Percentiles rank a stretch among this genome's conserved stretches.
Evolutionary conservation across 768 basidiomycete genomes (phyloP).

Genomic region (Tremella fuciformis): DNA sequence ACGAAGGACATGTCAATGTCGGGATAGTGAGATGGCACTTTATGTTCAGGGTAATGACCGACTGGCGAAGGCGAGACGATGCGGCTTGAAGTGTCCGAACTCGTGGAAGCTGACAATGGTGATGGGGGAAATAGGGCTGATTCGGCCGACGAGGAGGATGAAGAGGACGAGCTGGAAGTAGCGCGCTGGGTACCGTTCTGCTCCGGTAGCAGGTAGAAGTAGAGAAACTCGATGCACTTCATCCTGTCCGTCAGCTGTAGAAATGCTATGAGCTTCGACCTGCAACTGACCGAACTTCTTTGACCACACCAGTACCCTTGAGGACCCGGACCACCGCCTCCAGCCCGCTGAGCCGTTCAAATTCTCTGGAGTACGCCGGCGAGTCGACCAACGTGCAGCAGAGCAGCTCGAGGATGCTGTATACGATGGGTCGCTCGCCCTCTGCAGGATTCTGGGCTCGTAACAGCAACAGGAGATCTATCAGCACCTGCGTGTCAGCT

Average conservation of each 20-base stretch:
- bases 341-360: slow-evolving; percentile 74
- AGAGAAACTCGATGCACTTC: slow-evolving; percentile 93
- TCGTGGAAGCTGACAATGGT: slow-evolving; percentile 22
- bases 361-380: slow-evolving; percentile 66
- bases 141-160: slow-evolving; percentile 17
- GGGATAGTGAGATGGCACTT: neutral
- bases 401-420: slow-evolving; percentile 74
- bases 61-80: slow-evolving; percentile 12
- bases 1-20: slow-evolving; percentile 43
- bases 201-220: slow-evolving; percentile 91
- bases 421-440: slow-evolving; percentile 59
- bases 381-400: slow-evolving; percentile 87
- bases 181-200: slow-evolving; percentile 18
- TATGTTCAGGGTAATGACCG: neutral
- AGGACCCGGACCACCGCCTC: slow-evolving; percentile 81
- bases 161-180: slow-evolving; percentile 24
- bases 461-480: slow-evolving; percentile 38
- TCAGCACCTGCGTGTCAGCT: slow-evolving; percentile 28
- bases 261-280: too few species aligned
- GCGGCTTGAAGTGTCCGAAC: slow-evolving; percentile 19
- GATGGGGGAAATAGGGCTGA: slow-evolving; percentile 43
- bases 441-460: slow-evolving; percentile 18
- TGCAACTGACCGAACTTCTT: slow-evolving; percentile 73
- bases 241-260: slow-evolving; percentile 60
- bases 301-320: slow-evolving; percentile 78